Evolutionary conservation across 2,329 filamentous ascomycete genomes (phyloP).

Genomic region (Aspergillus sp.): DNA sequence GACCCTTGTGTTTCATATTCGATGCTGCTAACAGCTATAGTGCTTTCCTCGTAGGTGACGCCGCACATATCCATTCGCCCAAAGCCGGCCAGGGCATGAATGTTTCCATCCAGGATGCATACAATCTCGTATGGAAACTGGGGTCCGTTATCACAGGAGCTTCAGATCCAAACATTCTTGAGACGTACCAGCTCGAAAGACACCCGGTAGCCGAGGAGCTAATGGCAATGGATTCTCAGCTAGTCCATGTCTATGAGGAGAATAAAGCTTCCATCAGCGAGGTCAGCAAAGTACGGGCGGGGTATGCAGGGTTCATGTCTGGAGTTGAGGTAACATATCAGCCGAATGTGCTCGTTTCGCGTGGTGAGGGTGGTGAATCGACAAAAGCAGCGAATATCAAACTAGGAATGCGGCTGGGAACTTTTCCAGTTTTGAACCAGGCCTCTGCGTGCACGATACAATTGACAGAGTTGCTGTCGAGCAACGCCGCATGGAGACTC

Average conservation of each 20-base stretch:
- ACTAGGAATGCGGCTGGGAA: constrained; percentile 18
- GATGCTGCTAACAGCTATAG: not conserved
- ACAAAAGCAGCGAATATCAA: constrained; percentile 9
- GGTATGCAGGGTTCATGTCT: constrained; percentile 8
- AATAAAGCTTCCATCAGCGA: not conserved
- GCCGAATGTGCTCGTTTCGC: constrained; percentile 1
- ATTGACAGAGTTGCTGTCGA: constrained; percentile 10
- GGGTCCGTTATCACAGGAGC: constrained; percentile 47
- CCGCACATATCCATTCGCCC: not conserved
- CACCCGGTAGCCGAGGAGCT: constrained; percentile 64
- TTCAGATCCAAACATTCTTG: constrained; percentile 43
- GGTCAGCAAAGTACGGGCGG: not conserved
- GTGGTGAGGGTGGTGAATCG: not conserved
- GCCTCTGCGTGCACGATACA: constrained; percentile 9
- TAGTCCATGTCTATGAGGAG: constrained; percentile 4
- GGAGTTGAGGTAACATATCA: constrained; percentile 8
- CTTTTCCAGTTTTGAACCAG: constrained; percentile 11
- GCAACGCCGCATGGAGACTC: constrained; percentile 20
- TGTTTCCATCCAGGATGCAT: constrained; percentile 3
- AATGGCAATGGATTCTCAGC: constrained; percentile 58
- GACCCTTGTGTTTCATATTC: not conserved
- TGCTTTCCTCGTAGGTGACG: constrained; percentile 2
- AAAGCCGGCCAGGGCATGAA: constrained; percentile 6
- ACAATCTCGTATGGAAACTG: constrained; percentile 41
- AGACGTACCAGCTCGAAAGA: constrained; percentile 56